phyloP scores from a whole-genome alignment of 805 yeast genomes.

The Myxozyma lipomycoides region DNA sequence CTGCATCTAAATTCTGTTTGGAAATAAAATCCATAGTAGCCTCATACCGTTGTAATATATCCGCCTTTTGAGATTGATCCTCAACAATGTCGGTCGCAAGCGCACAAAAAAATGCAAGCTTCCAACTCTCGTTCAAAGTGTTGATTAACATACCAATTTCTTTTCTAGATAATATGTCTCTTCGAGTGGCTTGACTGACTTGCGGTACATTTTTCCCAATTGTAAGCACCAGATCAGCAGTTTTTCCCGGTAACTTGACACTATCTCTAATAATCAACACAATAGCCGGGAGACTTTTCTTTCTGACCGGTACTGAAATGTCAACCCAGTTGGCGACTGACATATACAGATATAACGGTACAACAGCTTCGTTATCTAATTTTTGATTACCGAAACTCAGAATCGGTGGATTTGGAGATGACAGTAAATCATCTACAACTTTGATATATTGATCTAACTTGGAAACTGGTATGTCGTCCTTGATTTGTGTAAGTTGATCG shows the following conservation, averaged over 20 bases:
- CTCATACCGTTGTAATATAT: conserved; percentile 9
- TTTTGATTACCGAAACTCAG: conserved; percentile 8
- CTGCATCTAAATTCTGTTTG: conserved; percentile 41
- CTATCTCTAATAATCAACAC: conserved; percentile 53
- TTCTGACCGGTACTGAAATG: conserved; percentile 10
- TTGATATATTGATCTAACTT: not conserved
- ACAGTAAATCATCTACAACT: not conserved
- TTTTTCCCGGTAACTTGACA: conserved; percentile 56
- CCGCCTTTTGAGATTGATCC: not conserved
- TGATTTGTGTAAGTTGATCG: conserved; percentile 35
- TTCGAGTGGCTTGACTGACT: not conserved
- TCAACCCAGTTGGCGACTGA: conserved; percentile 51
- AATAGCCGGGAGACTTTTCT: not conserved
- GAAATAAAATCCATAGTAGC: conserved; percentile 34
- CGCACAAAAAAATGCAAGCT: conserved; percentile 41
- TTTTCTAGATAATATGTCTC: not conserved
- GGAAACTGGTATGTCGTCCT: conserved; percentile 46
- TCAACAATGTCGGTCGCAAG: conserved; percentile 25
- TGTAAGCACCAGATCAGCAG: conserved; percentile 35
- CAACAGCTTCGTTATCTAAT: conserved; percentile 25
- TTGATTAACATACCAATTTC: conserved; percentile 32
- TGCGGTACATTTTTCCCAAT: not conserved
- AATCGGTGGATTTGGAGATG: not conserved
- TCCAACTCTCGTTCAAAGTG: conserved; percentile 41
- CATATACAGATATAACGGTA: conserved; percentile 47